Evolutionary conservation across 2,329 filamentous ascomycete species (phyloP), one percentile per base, ranked within the genome.

Genomic region (Xylaria sp.): DNA sequence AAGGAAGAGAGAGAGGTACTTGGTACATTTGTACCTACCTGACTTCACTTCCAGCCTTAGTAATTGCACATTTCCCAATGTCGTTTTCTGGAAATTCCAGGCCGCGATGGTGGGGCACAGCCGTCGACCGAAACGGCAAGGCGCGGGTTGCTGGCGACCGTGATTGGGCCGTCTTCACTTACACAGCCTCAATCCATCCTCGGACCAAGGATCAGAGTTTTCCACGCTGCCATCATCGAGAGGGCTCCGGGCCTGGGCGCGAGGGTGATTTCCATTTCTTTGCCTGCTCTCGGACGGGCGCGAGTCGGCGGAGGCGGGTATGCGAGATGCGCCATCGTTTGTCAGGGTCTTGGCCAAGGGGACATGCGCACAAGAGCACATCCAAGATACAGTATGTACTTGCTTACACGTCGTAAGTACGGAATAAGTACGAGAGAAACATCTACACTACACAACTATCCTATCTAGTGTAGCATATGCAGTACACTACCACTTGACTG

Each of bases 101-200:
- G 29, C 27, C 35, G n/a, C 11, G 25, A 4, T 17, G 27, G 53
- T 41, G 58, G 58, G 25, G n/a, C n/a, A n/a, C n/a, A 17, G 21
- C 8, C 15, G n/a, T 47, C 44, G n/a, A 51, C 58, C 11, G 53
- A 41, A 8, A 10, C 13, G 51, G 60, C 19, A 60, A 57, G 40
- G 72, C 75, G 65, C 58, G 58, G 56, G 57, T 62, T 55, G 59
- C 65, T 17, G 35, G 23, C 35, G 23, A n/a, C 52, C 41, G 25
- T 67, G 64, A 71, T 71, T 71, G 68, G 70, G 31, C 48, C 35
- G 21, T 10, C 19, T 13, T 21, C 27, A 35, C 52, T 35, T 66
- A 70, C 70, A 71, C 70, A 71, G 70, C 70, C 70, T 71, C 70
- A 70, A 63, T 67, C 63, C 56, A 54, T 52, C 53, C 59, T 33